These are phyloP conservation scores for Phragmites australis DNA, from an alignment of 176 grass and related monocot species.

Conservation along the genomic window DNA sequence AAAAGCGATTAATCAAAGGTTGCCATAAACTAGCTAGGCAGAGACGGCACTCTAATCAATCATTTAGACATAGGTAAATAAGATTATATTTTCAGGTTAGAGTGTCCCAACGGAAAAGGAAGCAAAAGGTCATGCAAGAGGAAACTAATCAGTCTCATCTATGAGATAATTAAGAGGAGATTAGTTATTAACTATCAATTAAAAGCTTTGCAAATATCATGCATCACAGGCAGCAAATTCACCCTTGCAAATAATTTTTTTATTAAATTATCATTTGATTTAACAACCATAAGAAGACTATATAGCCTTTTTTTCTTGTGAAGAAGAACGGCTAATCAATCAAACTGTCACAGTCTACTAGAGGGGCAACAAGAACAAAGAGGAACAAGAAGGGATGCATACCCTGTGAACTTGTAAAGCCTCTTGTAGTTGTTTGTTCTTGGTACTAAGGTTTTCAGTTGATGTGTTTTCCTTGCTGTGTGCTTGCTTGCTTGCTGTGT, in stretches of 20 bases:
- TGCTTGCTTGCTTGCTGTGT: conserved; percentile 38
- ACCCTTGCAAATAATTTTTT: not conserved
- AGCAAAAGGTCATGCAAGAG: not conserved
- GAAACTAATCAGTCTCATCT: not conserved
- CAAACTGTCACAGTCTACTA: conserved; percentile 11
- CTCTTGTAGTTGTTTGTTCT: conserved; percentile 34
- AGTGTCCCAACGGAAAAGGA: not conserved
- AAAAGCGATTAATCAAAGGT: conserved; percentile 29
- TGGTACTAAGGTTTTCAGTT: conserved; percentile 41
- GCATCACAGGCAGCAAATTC: conserved; percentile 9
- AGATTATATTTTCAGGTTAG: conserved; percentile 21
- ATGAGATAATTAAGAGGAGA: not conserved
- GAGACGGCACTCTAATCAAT: not conserved
- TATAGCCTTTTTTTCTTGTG: not conserved
- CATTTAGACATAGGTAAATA: conserved; percentile 6
- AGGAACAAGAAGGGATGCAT: conserved; percentile 41
- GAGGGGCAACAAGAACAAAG: conserved; percentile 24
- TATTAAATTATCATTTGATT: not conserved
- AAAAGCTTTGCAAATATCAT: conserved; percentile 19
- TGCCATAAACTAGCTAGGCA: not conserved
- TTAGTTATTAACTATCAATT: conserved; percentile 2
- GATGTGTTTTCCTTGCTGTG: conserved; percentile 44
- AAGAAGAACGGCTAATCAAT: conserved; percentile 26
- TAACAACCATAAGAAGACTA: not conserved
- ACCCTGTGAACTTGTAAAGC: conserved; percentile 46